phyloP scores from a whole-genome alignment of 140 eudicot species.

The Senecio squalidus region DNA sequence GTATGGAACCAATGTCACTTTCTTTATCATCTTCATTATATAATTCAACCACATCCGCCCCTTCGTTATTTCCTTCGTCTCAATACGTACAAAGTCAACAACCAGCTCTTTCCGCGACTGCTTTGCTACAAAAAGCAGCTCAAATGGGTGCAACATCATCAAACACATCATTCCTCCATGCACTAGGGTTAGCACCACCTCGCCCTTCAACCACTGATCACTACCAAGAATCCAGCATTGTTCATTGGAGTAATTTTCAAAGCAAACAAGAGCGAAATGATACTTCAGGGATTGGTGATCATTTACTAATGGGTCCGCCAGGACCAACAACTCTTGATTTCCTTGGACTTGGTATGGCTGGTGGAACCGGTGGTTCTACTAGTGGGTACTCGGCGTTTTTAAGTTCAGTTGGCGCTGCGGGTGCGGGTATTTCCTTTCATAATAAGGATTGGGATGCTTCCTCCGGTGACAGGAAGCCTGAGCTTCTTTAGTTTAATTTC shows the following conservation, averaged over 20 bases:
- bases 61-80: slow-evolving; percentile 44
- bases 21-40: slow-evolving; percentile 65
- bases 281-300: slow-evolving; percentile 31
- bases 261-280: slow-evolving; percentile 28
- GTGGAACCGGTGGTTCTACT: slow-evolving; percentile 28
- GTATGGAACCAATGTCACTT: slow-evolving; percentile 53
- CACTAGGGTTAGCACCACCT: slow-evolving; percentile 50
- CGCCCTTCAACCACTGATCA: slow-evolving; percentile 26
- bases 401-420: slow-evolving; percentile 37
- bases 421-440: slow-evolving; percentile 23
- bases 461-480: slow-evolving; percentile 54
- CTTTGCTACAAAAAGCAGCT: slow-evolving; percentile 80
- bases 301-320: slow-evolving; percentile 51
- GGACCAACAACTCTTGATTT: slow-evolving; percentile 67
- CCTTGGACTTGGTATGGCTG: slow-evolving; percentile 69
- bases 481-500: slow-evolving; percentile 30
- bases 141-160: slow-evolving; percentile 80
- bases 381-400: slow-evolving; percentile 51
- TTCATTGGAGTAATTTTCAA: slow-evolving; percentile 28
- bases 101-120: slow-evolving; percentile 86
- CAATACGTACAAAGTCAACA: slow-evolving; percentile 36
- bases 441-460: slow-evolving; percentile 55
- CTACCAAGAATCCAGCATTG: slow-evolving; percentile 29
- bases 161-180: slow-evolving; percentile 63
- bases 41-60: slow-evolving; percentile 34